Conservation (phyloP, 23 red algal genomes). For the Gracilaria caudata region DNA sequence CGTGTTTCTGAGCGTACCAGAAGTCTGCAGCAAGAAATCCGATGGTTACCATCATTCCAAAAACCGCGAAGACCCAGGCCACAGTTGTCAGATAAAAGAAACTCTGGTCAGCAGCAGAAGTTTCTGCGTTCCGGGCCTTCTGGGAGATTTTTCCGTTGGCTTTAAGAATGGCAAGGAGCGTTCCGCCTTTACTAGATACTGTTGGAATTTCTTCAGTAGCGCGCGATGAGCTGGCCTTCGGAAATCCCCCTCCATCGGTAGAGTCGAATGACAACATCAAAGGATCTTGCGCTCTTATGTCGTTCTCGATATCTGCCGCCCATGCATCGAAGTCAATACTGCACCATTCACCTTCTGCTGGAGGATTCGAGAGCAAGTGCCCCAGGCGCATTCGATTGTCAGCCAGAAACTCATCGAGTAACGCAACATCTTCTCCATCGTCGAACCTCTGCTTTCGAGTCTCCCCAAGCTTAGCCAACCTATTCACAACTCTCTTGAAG, state of each 20-base stretch:
- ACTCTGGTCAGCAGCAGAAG: constrained; percentile 17
- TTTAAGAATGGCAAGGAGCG: constrained; percentile 29
- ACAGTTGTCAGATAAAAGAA: constrained; percentile 50
- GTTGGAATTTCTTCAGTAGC: background rate
- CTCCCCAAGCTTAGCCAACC: constrained; percentile 11
- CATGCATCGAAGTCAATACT: constrained; percentile 40
- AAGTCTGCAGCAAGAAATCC: constrained; percentile 61
- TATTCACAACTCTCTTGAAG: constrained; percentile 31
- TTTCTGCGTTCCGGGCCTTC: background rate
- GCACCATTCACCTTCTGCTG: constrained; percentile 1
- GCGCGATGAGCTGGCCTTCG: constrained; percentile 21
- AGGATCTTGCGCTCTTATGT: constrained; percentile 44
- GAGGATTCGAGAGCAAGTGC: constrained; percentile 2
- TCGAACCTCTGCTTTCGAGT: constrained; percentile 9
- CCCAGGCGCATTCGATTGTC: constrained; percentile 23
- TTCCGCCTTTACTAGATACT: constrained; percentile 37
- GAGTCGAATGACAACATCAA: constrained; percentile 64
- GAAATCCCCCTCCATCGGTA: constrained; percentile 3
- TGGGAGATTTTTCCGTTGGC: constrained; percentile 27
- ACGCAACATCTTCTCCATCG: constrained; percentile 9
- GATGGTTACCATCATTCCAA: constrained; percentile 71
- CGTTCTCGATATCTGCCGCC: constrained; percentile 33
- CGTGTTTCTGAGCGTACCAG: constrained; percentile 42
- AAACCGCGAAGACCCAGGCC: constrained; percentile 54
- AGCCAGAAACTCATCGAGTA: background rate